A percentile compares a stretch with the other conserved stretches of the same genome.
Conservation (phyloP, 2,329 filamentous ascomycete species). For the Dactylella cylindrospora region DNA sequence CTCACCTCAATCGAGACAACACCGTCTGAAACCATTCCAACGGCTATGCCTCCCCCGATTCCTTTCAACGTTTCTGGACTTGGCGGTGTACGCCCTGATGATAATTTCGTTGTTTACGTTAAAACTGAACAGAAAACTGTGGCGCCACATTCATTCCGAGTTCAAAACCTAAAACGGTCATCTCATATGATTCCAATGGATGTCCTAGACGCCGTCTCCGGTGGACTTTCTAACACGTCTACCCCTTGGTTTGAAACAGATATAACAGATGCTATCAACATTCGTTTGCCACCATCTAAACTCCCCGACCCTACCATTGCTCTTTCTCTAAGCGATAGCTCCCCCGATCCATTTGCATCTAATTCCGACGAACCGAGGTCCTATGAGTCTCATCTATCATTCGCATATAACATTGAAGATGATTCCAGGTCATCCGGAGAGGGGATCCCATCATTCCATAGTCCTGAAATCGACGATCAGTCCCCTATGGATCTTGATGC, state of each 20-base stretch:
- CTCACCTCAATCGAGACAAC: conserved; percentile 17
- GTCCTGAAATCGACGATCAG: conserved; percentile 23
- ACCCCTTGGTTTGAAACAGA: conserved; percentile 14
- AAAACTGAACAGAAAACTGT: conserved; percentile 48
- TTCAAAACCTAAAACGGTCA: conserved; percentile 3
- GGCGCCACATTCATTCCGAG: conserved; percentile 2
- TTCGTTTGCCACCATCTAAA: conserved; percentile 24
- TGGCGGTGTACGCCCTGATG: conserved; percentile 63
- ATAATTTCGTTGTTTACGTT: conserved; percentile 64
- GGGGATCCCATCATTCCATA: conserved; percentile 33
- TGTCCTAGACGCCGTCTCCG: conserved; percentile 25
- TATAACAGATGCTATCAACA: conserved; percentile 4
- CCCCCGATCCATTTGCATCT: conserved; percentile 22
- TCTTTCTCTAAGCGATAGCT: conserved; percentile 26
- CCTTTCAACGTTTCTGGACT: conserved; percentile 62
- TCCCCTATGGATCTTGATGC: conserved; percentile 37
- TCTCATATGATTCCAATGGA: conserved; percentile 20
- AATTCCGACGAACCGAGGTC: conserved; percentile 31
- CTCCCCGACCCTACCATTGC: conserved; percentile 22
- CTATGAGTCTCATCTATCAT: conserved; percentile 32
- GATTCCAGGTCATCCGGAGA: conserved; percentile 38
- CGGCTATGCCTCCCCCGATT: conserved; percentile 46
- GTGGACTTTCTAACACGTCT: too few species aligned
- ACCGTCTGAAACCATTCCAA: conserved; percentile 20
- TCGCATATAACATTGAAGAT: conserved; percentile 36